Base-by-base conservation (phyloP, 257 asterid genomes). In the Solanum medicagineum region DNA sequence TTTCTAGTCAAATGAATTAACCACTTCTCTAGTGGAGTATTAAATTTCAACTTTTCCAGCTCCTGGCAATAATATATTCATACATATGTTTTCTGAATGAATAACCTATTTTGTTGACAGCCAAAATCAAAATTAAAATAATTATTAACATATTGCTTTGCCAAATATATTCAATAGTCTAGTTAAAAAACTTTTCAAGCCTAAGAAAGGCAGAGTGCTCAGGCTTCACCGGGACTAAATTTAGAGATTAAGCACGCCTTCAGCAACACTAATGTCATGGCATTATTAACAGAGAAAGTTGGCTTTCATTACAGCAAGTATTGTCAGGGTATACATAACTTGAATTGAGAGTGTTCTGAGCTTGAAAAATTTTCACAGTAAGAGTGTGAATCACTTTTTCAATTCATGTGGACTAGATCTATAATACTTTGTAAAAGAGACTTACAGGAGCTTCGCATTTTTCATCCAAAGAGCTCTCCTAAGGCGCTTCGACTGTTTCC, bases 401-500 rank as follows among this genome's bases (percentile, higher is more conserved):
- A 24, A 60, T 24, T 75, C 47, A 77, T 15, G 82, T 5, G 59
- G 74, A 24, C 82, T 26, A 77, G 3, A 54, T 77, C 51, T 22
- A 44, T 16, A 45, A 15, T 36, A 51, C 40, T 69, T 83, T 53
- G 24, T 51, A 54, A 65, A 85, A 55, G 85, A 81, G 49, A 91
- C 98, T 95, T 89, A 97, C 99, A 95, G 80, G 81, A 97, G 98
- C 88, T 97, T 97, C 83, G 98, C 99, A 85, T 97, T 97, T 93
- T 97, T 97, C 98, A 95, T 94, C 99, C 99, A 97, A 79, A 95
- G 89, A 87, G 99, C 98, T 87, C 90, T 93, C 62, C 93, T 95
- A 47, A 97, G 98, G 75, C 95, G 98, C 92, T 97, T 97, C 3
- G 99, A 97, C 89, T 97, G 99, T 88, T 95, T 97, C 89, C 93